Evolutionary conservation across 2,329 filamentous ascomycete genomes (phyloP).

Genomic region (Teratosphaeria gauchensis): DNA sequence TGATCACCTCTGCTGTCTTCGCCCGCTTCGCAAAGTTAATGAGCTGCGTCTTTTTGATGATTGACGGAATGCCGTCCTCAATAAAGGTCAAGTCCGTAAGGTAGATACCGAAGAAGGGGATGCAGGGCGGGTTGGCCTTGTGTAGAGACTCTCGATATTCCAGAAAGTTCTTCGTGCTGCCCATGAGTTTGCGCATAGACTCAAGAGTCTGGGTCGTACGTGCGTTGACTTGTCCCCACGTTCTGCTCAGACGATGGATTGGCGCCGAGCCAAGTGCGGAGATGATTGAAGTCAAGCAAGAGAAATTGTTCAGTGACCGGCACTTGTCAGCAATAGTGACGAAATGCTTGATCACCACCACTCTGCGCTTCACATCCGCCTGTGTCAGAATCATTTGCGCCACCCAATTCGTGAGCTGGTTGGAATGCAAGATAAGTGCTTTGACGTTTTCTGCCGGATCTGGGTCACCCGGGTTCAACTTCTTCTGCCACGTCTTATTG

Average conservation of each 20-base stretch:
- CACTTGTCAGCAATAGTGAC: conserved; percentile 97
- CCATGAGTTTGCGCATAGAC: conserved; percentile 89
- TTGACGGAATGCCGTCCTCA: conserved; percentile 91
- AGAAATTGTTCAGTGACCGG: conserved; percentile 88
- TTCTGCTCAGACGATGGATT: conserved; percentile 84
- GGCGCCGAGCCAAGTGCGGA: conserved; percentile 90
- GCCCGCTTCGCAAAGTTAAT: conserved; percentile 98
- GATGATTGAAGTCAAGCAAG: conserved; percentile 93
- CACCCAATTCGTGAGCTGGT: conserved; percentile 98
- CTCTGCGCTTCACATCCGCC: conserved; percentile 86
- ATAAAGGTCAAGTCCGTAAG: conserved; percentile 97
- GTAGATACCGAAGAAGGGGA: conserved; percentile 98
- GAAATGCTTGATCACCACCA: conserved; percentile 97
- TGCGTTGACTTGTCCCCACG: conserved; percentile 87
- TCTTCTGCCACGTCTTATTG: conserved; percentile 99
- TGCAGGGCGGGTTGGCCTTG: conserved; percentile 88
- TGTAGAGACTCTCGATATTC: conserved; percentile 92
- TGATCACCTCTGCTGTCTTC: conserved; percentile 96
- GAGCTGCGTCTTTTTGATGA: conserved; percentile 90
- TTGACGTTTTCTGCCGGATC: conserved; percentile 93
- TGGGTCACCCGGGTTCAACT: conserved; percentile 67
- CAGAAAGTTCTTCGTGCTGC: conserved; percentile 94
- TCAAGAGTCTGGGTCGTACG: conserved; percentile 73
- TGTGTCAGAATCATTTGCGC: conserved; percentile 98
- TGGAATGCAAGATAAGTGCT: conserved; percentile 91